Evolutionary conservation across 2,329 filamentous ascomycete species (phyloP).

Genomic region (Pseudogymnoascus sp.): DNA sequence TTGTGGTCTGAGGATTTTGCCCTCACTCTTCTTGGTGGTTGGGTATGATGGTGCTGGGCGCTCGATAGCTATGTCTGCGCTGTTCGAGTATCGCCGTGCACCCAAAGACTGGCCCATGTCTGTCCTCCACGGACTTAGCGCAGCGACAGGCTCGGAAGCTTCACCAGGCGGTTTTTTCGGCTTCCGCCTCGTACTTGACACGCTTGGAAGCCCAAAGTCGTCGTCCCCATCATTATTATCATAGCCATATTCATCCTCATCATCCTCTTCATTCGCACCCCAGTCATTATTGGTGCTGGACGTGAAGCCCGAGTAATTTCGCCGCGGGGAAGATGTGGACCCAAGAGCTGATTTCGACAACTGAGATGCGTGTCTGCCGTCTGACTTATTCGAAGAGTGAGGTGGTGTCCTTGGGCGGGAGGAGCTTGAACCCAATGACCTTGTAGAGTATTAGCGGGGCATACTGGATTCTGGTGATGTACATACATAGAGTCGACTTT

Average conservation of each 20-base stretch:
- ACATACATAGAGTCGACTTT: conserved; percentile 73
- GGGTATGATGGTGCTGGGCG: conserved; percentile 78
- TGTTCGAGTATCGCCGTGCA: conserved; percentile 66
- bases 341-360: conserved; percentile 46
- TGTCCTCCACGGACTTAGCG: conserved; percentile 34
- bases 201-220: conserved; percentile 88
- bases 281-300: conserved; percentile 79
- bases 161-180: conserved; percentile 36
- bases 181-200: conserved; percentile 83
- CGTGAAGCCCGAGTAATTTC: conserved; percentile 74
- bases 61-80: conserved; percentile 90
- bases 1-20: conserved; percentile 91
- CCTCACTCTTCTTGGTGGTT: conserved; percentile 80
- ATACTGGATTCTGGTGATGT: conserved; percentile 27
- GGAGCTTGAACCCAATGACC: conserved; percentile 53
- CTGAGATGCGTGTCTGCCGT: conserved; percentile 51
- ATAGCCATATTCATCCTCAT: conserved; percentile 69
- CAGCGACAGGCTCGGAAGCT: conserved; percentile 19
- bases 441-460: conserved; percentile 29
- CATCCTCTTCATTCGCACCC: conserved; percentile 63
- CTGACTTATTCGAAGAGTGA: conserved; percentile 50
- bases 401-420: conserved; percentile 72
- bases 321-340: conserved; percentile 57
- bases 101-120: conserved; percentile 35
- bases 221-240: conserved; percentile 76